A percentile compares a stretch with the other conserved stretches of the same genome.
These are phyloP conservation scores for Wallacemonas sp. DNA, from an alignment of 208 protist species.

Conservation along the genomic window DNA sequence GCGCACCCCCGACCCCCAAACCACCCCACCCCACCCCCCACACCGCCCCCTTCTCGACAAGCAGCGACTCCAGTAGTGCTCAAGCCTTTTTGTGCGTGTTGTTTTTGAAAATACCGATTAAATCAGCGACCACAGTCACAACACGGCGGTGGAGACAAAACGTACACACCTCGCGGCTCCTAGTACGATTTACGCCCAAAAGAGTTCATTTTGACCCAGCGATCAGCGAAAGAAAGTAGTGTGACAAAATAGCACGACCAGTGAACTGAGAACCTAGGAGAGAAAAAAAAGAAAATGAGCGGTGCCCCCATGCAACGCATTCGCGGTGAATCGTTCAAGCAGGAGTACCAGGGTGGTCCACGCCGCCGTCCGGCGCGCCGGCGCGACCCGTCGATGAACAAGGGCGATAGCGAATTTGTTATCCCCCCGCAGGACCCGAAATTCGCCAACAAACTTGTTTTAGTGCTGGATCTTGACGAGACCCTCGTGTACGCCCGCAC, in stretches of 20 bases:
- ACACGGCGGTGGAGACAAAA: too few relatives aligned
- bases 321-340: conserved; percentile 91
- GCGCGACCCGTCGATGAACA: conserved; percentile 92
- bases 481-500: conserved; percentile 89
- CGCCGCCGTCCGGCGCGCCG: conserved; percentile 60
- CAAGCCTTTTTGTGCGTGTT: too few relatives aligned
- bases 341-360: conserved; percentile 89
- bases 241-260: not conserved
- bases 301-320: conserved; percentile 67
- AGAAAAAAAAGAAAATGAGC: conserved; percentile 32
- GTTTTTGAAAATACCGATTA: too few relatives aligned
- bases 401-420: conserved; percentile 74
- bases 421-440: conserved; percentile 76
- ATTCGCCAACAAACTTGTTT: conserved; percentile 79
- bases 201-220: too few relatives aligned
- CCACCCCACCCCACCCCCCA: too few relatives aligned
- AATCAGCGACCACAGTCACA: too few relatives aligned
- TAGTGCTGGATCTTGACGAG: conserved; percentile 92
- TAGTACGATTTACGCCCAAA: too few relatives aligned
- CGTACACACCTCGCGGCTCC: too few relatives aligned
- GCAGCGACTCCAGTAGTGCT: too few relatives aligned
- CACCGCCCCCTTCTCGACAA: too few relatives aligned
- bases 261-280: conserved; percentile 15
- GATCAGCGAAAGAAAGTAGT: too few relatives aligned
- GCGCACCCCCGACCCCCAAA: too few relatives aligned